These are phyloP conservation scores for Fraxinus latifolia DNA, from an alignment of 305 asterid genomes.

Conservation along the genomic window DNA sequence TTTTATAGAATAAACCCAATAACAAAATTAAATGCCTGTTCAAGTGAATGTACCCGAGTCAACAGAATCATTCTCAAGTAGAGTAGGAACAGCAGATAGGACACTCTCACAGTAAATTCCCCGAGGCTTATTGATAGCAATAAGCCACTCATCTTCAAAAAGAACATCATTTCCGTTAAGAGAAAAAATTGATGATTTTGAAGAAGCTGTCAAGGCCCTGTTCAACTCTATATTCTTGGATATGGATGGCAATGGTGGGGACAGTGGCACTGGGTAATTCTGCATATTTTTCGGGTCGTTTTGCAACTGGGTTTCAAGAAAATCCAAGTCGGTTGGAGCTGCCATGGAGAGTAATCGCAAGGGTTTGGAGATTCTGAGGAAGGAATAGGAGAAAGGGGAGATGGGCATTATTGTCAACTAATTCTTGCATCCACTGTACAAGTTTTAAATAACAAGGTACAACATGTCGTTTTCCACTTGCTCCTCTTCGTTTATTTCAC, in stretches of 20 bases:
- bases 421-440: background rate
- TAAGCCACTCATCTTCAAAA: constrained; percentile 81
- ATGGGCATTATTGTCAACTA: constrained; percentile 27
- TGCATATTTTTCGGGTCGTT: constrained; percentile 15
- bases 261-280: constrained; percentile 68
- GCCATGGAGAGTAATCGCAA: constrained; percentile 39
- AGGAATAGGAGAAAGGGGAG: constrained; percentile 4
- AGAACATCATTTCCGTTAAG: constrained; percentile 58
- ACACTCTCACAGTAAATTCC: constrained; percentile 76
- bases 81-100: constrained; percentile 47
- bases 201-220: constrained; percentile 76
- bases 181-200: constrained; percentile 63
- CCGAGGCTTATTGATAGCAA: constrained; percentile 80
- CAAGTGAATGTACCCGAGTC: constrained; percentile 38
- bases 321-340: constrained; percentile 31
- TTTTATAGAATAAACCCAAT: background rate
- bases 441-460: background rate
- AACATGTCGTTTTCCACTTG: background rate
- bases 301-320: constrained; percentile 23
- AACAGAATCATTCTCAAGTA: constrained; percentile 30
- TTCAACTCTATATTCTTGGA: constrained; percentile 70
- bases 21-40: background rate
- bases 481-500: background rate
- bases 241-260: constrained; percentile 61
- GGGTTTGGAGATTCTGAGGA: constrained; percentile 26